Evolutionary conservation across 108 stramenopile genomes (phyloP), one percentile per base, ranked within the genome.

Genomic region (Pinguiococcus pyrenoidosus): DNA sequence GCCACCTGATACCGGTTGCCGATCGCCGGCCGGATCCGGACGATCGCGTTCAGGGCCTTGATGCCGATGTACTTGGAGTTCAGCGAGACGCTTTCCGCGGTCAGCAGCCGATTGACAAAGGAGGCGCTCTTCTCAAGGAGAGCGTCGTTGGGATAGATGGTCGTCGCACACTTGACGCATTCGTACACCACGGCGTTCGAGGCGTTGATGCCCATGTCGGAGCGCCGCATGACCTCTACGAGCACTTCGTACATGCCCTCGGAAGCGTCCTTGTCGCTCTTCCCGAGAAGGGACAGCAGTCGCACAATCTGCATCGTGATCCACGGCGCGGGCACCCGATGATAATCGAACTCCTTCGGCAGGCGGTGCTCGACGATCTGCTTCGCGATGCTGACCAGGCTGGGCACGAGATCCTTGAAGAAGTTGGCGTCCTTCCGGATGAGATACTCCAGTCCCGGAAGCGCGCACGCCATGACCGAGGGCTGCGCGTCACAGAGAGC

Each of bases 101-200:
- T n/a, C n/a, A n/a, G n/a, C n/a, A n/a, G n/a, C n/a, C n/a, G n/a
- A n/a, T n/a, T n/a, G n/a, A n/a, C n/a, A n/a, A n/a, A n/a, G n/a
- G n/a, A n/a, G n/a, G n/a, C n/a, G n/a, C 92, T 92, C 8, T 83
- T 84, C 54, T 98, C 92, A 61, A 98, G 73, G 41, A 98, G 68
- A 5, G 73, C 72, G 4, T 87, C 54, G 56, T 98, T 95, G 72
- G 96, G 96, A 72, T 98, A 98, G 59, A 98, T 93, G 28, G 64
- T 74, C 17, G 86, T 88, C 61, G 95, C 87, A 25, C 86, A 84
- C 41, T 82, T 65, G 43, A 95, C 78, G 67, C 87, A 87, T 64
- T 98, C 96, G 66, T 95, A 98, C n/a, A 87, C 78, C 33, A 99
- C 77, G 13, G 96, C 96, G 69, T 94, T 91, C 23, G 92, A 92